phyloP scores from a whole-genome alignment of 805 yeast genomes.

The Yarrowia osloensis region DNA sequence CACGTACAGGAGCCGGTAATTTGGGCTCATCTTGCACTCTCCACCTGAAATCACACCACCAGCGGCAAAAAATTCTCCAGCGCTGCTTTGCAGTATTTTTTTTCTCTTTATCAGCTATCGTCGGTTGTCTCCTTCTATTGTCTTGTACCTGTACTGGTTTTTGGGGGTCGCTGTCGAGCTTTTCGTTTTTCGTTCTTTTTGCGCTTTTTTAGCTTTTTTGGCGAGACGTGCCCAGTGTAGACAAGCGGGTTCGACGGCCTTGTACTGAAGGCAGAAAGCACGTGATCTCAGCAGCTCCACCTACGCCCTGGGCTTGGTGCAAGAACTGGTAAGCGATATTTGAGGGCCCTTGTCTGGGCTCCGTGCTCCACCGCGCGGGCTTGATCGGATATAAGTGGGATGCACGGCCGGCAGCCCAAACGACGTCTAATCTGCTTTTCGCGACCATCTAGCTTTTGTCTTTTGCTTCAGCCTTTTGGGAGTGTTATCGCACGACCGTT shows the following conservation, averaged over 20 bases:
- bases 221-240: too few relatives aligned
- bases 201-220: too few relatives aligned
- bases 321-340: too few relatives aligned
- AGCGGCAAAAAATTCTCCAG: slow-evolving; percentile 3
- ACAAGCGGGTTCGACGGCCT: too few relatives aligned
- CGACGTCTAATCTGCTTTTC: slow-evolving; percentile 17
- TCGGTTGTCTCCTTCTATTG: not conserved
- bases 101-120: not conserved
- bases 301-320: too few relatives aligned
- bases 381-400: slow-evolving; percentile 12
- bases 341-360: too few relatives aligned
- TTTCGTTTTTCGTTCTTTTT: too few relatives aligned
- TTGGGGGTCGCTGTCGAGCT: not conserved
- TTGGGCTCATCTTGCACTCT: too few relatives aligned
- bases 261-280: not conserved
- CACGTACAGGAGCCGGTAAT: too few relatives aligned
- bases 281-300: not conserved
- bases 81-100: not conserved
- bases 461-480: slow-evolving; percentile 7
- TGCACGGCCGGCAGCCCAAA: slow-evolving; percentile 21
- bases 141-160: not conserved
- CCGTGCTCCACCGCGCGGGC: too few relatives aligned
- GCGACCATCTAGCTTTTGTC: not conserved
- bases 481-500: slow-evolving; percentile 25
- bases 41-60: too few relatives aligned